These are phyloP conservation scores for Heliocybe sulcata DNA, from an alignment of 1,284 basidiomycete species.

Conservation along the genomic window DNA sequence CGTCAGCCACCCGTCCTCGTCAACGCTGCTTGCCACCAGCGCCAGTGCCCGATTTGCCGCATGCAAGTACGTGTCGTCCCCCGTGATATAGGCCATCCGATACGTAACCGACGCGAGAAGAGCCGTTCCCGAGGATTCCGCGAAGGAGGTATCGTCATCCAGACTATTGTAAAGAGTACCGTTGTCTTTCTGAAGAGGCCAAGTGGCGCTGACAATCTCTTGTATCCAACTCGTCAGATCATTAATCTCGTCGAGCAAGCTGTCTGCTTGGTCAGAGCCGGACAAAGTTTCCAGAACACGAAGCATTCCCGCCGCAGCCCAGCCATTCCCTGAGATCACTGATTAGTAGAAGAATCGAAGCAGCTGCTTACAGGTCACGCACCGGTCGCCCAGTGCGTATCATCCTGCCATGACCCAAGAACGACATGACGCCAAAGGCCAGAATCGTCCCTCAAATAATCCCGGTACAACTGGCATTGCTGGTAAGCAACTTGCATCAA, in stretches of 20 bases:
- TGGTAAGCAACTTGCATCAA: slow-evolving; percentile 65
- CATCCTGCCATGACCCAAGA: slow-evolving; percentile 45
- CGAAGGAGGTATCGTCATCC: slow-evolving; percentile 34
- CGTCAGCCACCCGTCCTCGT: slow-evolving; percentile 42
- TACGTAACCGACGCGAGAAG: slow-evolving; percentile 45
- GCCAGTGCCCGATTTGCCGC: slow-evolving; percentile 34
- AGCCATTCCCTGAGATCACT: slow-evolving; percentile 59
- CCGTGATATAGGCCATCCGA: slow-evolving; percentile 26
- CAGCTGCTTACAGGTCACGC: slow-evolving; percentile 7
- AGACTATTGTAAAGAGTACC: slow-evolving; percentile 47
- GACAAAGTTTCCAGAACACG: slow-evolving; percentile 75
- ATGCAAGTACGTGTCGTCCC: slow-evolving; percentile 23
- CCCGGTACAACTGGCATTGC: slow-evolving; percentile 76
- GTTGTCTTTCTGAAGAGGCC: slow-evolving; percentile 27
- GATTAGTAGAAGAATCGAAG: not conserved
- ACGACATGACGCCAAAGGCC: slow-evolving; percentile 69
- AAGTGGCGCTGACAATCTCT: slow-evolving; percentile 60
- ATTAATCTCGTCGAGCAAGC: slow-evolving; percentile 44
- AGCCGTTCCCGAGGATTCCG: slow-evolving; percentile 43
- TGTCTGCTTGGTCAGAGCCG: slow-evolving; percentile 46
- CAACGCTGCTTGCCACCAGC: slow-evolving; percentile 30
- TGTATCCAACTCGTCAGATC: slow-evolving; percentile 63
- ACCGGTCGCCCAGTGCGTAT: slow-evolving; percentile 75
- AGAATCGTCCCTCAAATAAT: slow-evolving; percentile 43
- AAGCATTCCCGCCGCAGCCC: slow-evolving; percentile 82